Conservation (phyloP, 1,139 yeast genomes). For the Meyerozyma elateridarum region DNA sequence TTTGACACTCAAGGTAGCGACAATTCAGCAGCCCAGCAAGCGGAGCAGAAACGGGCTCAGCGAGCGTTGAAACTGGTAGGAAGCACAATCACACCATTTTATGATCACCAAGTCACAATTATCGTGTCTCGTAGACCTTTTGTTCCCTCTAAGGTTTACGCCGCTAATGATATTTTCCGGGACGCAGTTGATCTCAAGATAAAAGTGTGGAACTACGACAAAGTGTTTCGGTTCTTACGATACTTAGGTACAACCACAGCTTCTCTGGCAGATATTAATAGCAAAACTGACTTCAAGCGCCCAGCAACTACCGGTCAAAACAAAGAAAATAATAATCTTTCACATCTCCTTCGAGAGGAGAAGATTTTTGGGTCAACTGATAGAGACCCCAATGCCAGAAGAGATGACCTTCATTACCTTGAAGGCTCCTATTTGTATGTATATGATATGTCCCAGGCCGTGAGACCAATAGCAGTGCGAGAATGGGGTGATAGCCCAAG, state of each 20-base stretch:
- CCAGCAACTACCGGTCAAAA: conserved; percentile 10
- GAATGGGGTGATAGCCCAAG: conserved; percentile 63
- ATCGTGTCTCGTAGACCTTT: conserved; percentile 60
- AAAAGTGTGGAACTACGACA: conserved; percentile 87
- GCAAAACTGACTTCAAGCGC: conserved; percentile 3
- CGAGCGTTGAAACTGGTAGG: conserved; percentile 56
- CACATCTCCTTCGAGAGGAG: conserved; percentile 74
- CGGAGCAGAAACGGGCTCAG: conserved; percentile 51
- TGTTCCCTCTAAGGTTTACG: conserved; percentile 19
- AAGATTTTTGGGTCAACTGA: conserved; percentile 83
- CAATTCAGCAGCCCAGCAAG: conserved; percentile 35
- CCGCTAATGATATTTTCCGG: conserved; percentile 59
- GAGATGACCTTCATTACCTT: conserved; percentile 84
- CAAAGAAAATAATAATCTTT: conserved; percentile 34
- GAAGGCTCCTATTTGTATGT: conserved; percentile 63
- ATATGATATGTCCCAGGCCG: conserved; percentile 74
- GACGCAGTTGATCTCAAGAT: conserved; percentile 58
- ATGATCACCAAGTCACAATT: conserved; percentile 74
- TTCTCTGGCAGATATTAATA: conserved; percentile 14
- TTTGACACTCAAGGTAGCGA: conserved; percentile 68
- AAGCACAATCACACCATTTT: conserved; percentile 67
- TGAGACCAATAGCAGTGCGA: conserved; percentile 76
- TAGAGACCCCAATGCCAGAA: conserved; percentile 77
- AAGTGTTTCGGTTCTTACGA: conserved; percentile 73
- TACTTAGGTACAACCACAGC: conserved; percentile 47